Evolutionary conservation across 2,329 filamentous ascomycete genomes (phyloP).

Genomic region (Plectosphaerella sp.): DNA sequence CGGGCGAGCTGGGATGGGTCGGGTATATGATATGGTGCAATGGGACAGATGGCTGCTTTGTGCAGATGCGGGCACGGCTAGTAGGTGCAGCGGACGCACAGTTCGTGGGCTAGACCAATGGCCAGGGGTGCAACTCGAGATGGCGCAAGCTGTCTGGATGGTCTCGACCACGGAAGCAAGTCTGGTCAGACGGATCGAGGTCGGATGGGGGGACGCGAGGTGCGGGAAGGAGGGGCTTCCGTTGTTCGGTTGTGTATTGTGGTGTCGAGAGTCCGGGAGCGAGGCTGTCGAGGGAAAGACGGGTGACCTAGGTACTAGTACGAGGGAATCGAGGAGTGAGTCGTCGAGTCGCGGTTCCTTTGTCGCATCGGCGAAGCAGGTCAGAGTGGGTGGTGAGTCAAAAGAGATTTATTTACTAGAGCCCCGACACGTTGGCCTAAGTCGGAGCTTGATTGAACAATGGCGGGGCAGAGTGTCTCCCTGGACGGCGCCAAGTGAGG

Average conservation of each 20-base stretch:
- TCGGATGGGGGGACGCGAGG: background rate
- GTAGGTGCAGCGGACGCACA: background rate
- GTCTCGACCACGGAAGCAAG: too few species aligned
- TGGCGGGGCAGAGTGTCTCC: slow-evolving; percentile 11
- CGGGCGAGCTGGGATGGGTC: background rate
- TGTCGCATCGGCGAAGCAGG: background rate
- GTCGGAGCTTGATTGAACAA: slow-evolving; percentile 12
- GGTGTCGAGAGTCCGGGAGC: background rate
- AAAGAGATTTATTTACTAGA: background rate
- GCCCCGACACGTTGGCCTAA: slow-evolving; percentile 13
- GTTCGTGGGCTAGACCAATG: background rate
- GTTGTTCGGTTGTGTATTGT: background rate
- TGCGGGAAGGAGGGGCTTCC: background rate
- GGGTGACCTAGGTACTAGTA: background rate
- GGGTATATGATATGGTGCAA: background rate
- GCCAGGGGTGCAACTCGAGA: background rate
- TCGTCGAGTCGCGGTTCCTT: background rate
- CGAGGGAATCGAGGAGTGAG: background rate
- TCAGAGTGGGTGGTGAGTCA: background rate
- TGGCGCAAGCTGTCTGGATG: background rate
- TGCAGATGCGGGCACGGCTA: too few species aligned
- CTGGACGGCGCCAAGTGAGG: background rate
- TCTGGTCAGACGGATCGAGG: background rate
- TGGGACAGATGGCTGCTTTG: too few species aligned
- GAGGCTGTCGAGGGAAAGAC: background rate